A percentile compares a stretch with the other conserved stretches of the same genome.
phyloP scores from a whole-genome alignment of 1,284 basidiomycete species.

The Peniophora sp. region DNA sequence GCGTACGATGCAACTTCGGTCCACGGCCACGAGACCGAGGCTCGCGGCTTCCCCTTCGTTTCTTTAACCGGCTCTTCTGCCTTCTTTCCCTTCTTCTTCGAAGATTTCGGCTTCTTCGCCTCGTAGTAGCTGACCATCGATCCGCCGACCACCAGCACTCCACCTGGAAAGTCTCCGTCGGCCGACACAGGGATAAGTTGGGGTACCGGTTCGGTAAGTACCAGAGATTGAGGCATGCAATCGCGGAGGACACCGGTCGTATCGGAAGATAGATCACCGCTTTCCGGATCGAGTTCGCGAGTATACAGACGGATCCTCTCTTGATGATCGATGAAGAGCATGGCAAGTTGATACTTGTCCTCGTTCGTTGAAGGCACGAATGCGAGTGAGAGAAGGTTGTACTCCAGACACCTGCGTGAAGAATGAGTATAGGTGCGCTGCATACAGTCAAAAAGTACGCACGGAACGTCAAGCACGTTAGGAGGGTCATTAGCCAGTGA shows the following conservation, averaged over 20 bases:
- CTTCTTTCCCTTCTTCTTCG: slow-evolving; percentile 42
- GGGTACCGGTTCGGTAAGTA: slow-evolving; percentile 29
- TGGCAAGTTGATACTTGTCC: slow-evolving; percentile 49
- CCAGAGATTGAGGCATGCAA: slow-evolving; percentile 4
- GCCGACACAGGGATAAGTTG: slow-evolving; percentile 40
- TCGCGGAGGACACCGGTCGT: slow-evolving; percentile 22
- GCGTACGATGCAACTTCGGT: slow-evolving; percentile 54
- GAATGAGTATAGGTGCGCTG: slow-evolving; percentile 2
- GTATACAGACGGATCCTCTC: slow-evolving; percentile 52
- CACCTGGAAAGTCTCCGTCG: slow-evolving; percentile 37
- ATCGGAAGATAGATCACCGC: slow-evolving; percentile 37
- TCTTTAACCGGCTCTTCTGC: slow-evolving; percentile 39
- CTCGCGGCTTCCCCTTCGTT: slow-evolving; percentile 43
- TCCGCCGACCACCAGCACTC: slow-evolving; percentile 66
- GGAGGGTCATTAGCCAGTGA: slow-evolving; percentile 43
- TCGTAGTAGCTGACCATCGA: slow-evolving; percentile 55
- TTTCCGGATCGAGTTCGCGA: slow-evolving; percentile 43
- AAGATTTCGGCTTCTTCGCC: slow-evolving; percentile 40
- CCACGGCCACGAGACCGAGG: slow-evolving; percentile 65
- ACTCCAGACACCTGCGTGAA: slow-evolving; percentile 55
- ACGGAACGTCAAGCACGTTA: slow-evolving; percentile 60
- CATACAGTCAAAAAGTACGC: slow-evolving; percentile 20
- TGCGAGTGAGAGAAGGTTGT: slow-evolving; percentile 64
- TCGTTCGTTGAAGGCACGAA: slow-evolving; percentile 41
- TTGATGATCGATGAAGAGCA: slow-evolving; percentile 63